A percentile compares a stretch with the other conserved stretches of the same genome.
phyloP scores from a whole-genome alignment of 768 basidiomycete genomes.

The Coprinellus aureogranulatus region DNA sequence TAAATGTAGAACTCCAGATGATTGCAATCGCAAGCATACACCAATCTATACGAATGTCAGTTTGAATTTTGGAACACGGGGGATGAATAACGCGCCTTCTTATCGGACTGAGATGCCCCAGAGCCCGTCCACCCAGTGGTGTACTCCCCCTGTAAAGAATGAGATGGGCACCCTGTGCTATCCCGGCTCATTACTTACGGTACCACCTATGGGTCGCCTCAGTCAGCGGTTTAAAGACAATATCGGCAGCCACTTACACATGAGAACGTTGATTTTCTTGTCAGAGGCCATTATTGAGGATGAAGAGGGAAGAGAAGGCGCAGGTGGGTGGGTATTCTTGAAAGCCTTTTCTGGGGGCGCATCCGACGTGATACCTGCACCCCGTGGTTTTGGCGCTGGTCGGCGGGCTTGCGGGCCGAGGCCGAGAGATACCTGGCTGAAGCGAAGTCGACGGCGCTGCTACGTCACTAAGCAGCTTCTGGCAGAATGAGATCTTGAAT shows the following conservation, averaged over 20 bases:
- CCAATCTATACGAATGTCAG: slow-evolving; percentile 53
- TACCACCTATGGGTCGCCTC: slow-evolving; percentile 32
- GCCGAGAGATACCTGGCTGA: neutral
- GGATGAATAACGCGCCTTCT: slow-evolving; percentile 62
- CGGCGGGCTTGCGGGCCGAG: slow-evolving; percentile 8
- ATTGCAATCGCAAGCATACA: slow-evolving; percentile 38
- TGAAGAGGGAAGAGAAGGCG: slow-evolving; percentile 4
- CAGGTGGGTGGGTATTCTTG: neutral
- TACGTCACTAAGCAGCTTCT: slow-evolving; percentile 29
- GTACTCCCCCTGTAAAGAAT: slow-evolving; percentile 65
- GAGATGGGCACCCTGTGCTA: neutral
- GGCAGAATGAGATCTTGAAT: slow-evolving; percentile 42
- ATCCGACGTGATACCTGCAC: neutral
- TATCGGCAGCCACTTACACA: slow-evolving; percentile 54
- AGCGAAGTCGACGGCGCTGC: neutral
- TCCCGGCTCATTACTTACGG: slow-evolving; percentile 23
- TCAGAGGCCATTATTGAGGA: slow-evolving; percentile 38
- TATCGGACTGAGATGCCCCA: slow-evolving; percentile 93
- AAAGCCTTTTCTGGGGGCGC: neutral
- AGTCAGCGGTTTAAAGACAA: neutral
- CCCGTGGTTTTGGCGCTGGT: slow-evolving; percentile 1
- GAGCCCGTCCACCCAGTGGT: slow-evolving; percentile 92
- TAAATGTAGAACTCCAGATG: neutral
- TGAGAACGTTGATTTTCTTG: slow-evolving; percentile 65
- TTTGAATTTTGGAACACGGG: neutral